Percentiles rank a stretch among this genome's conserved stretches.
Evolutionary conservation across 176 grass and related monocot species (phyloP).

Genomic region (Triticum aestivum): IWGSC_CS_RefSeq_v2.1 NC_057798.1:798130243-798130742

Average conservation of each 20-base stretch:
- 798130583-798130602: too few relatives aligned
- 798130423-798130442: neutral
- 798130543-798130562: too few relatives aligned
- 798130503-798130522: neutral
- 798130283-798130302: neutral
- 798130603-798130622: too few relatives aligned
- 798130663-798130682: too few relatives aligned
- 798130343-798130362: neutral
- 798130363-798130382: neutral
- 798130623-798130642: too few relatives aligned
- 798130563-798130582: too few relatives aligned
- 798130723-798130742: too few relatives aligned
- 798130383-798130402: neutral
- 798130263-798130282: neutral
- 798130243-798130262: neutral
- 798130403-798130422: neutral
- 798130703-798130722: too few relatives aligned
- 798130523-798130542: neutral
- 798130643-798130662: too few relatives aligned
- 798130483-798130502: neutral
- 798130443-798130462: constrained; percentile 20
- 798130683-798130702: too few relatives aligned
- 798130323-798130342: neutral
- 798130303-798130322: neutral
- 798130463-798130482: constrained; percentile 9